These are phyloP conservation scores for Botrytis paeoniae DNA, from an alignment of 2,329 filamentous ascomycete species.

Conservation along the genomic window DNA sequence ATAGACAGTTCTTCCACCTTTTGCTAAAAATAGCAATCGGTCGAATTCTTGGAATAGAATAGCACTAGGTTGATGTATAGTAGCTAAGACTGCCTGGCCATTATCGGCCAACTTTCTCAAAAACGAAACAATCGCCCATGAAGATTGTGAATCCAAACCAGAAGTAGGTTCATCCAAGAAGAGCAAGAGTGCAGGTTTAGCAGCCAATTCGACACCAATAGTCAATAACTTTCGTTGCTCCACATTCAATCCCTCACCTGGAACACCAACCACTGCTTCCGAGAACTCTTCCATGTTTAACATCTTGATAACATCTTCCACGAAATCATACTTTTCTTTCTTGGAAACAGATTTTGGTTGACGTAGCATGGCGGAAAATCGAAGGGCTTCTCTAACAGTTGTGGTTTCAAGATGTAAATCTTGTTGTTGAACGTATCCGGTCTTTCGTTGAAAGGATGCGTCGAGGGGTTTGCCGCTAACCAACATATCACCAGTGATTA, in stretches of 20 bases:
- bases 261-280: constrained; percentile 87
- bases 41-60: constrained; percentile 93
- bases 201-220: constrained; percentile 93
- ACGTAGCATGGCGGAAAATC: constrained; percentile 81
- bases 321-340: constrained; percentile 80
- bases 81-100: constrained; percentile 88
- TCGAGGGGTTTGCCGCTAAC: constrained; percentile 33
- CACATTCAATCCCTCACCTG: constrained; percentile 78
- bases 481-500: constrained; percentile 79
- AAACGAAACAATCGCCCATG: constrained; percentile 86
- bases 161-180: constrained; percentile 96
- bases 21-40: constrained; percentile 72
- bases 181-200: constrained; percentile 82
- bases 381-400: constrained; percentile 74
- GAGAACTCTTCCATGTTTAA: constrained; percentile 89
- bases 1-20: constrained; percentile 76
- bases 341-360: constrained; percentile 72
- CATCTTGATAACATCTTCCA: constrained; percentile 87
- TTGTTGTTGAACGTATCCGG: constrained; percentile 90
- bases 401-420: constrained; percentile 83
- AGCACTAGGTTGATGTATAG: constrained; percentile 91
- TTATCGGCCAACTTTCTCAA: constrained; percentile 86
- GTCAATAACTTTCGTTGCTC: constrained; percentile 75
- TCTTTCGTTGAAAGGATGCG: constrained; percentile 84
- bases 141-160: constrained; percentile 89